Evolutionary conservation across 805 yeast species (phyloP), one percentile per base, ranked within the genome.

Genomic region (Candida lessepsii): DNA sequence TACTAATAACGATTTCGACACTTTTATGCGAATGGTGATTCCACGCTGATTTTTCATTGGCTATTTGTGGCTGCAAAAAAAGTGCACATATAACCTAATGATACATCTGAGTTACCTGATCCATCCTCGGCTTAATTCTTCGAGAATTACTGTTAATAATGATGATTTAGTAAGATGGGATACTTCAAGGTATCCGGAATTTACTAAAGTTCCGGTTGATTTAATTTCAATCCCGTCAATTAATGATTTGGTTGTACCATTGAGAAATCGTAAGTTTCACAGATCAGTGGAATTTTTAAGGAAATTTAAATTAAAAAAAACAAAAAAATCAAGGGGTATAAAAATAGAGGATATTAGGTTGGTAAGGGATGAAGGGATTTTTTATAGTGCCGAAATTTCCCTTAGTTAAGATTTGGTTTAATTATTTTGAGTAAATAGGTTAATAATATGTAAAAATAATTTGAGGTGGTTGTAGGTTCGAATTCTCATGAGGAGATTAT

Each of bases 31-130:
- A 10, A 15, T 11, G 40, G 29, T 28, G n/a, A 17, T 26, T 4
- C 9, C 35, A 31, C 44, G 30, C 40, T 29, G 21, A 24, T 18
- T 20, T 34, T 34, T 40, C 29, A 40, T 40, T 40, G 42, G 42
- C 39, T 27, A 13, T 40, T 37, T 40, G 49, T 46, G 50, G 50
- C 40, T 46, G 50, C 50, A 46, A 46, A 46, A 44, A 21, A 14
- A 20, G 14, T 24, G 23, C 32, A 28, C 39, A 19, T 5, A 5
- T 9, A 32, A n/a, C n/a, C n/a, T n/a, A n/a, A n/a, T n/a, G n/a
- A n/a, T n/a, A n/a, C n/a, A n/a, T n/a, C n/a, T n/a, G n/a, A n/a
- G n/a, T n/a, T n/a, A n/a, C n/a, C n/a, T 32, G 35, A 14, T 21
- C 20, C 20, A 32, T 23, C 27, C 18, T 13, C 11, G 18, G 4